A percentile compares a stretch with the other conserved stretches of the same genome.
Evolutionary conservation across 306 rosid species (phyloP).

Genomic region (Prinsepia uniflora): DNA sequence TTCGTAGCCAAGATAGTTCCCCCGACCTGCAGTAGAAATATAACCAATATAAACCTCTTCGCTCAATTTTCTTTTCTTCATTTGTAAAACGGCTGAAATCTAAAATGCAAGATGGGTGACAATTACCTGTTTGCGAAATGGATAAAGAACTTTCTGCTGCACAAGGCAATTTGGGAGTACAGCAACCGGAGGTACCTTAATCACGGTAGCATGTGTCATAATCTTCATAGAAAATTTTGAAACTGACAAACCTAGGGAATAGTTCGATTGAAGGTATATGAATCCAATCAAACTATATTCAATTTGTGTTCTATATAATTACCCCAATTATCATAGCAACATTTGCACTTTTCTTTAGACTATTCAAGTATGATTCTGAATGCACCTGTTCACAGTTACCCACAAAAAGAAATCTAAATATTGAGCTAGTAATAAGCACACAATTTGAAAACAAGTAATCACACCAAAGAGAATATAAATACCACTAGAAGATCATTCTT

Average conservation of each 20-base stretch:
- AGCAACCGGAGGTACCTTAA: slow-evolving; percentile 83
- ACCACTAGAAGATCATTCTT: slow-evolving; percentile 86
- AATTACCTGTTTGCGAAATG: slow-evolving; percentile 78
- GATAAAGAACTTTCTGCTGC: slow-evolving; percentile 67
- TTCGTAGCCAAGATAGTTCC: slow-evolving; percentile 86
- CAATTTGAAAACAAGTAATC: background rate
- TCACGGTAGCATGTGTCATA: slow-evolving; percentile 19
- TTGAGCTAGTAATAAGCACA: background rate
- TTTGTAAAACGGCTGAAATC: background rate
- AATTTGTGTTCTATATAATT: background rate
- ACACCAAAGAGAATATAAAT: background rate
- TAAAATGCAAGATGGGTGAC: background rate
- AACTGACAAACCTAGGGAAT: background rate
- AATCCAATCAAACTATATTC: background rate
- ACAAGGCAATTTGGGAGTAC: slow-evolving; percentile 68
- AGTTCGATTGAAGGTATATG: background rate
- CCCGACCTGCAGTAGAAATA: slow-evolving; percentile 58
- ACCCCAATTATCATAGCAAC: slow-evolving; percentile 89
- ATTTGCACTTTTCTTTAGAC: slow-evolving; percentile 61
- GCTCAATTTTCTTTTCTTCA: background rate
- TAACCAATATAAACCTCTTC: slow-evolving; percentile 14
- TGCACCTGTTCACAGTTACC: slow-evolving; percentile 56
- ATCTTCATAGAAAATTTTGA: background rate
- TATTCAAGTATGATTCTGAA: slow-evolving; percentile 67
- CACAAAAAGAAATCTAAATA: background rate